Percentiles rank a stretch among this genome's conserved stretches.
These are phyloP conservation scores for Gymnopus androsaceus DNA, from an alignment of 1,284 basidiomycete species.

Conservation along the genomic window DNA sequence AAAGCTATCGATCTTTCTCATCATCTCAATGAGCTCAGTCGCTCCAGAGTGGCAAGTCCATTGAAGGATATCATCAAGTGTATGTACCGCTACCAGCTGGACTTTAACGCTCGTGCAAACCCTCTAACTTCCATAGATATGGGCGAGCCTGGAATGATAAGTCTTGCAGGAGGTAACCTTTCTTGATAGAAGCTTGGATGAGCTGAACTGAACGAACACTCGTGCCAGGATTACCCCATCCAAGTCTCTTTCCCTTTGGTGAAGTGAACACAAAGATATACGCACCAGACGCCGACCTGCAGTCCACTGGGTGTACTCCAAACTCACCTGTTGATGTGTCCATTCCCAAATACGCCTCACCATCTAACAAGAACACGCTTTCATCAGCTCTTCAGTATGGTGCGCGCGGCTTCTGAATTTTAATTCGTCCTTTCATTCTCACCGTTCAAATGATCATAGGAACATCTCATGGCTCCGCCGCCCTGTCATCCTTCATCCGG, in stretches of 20 bases:
- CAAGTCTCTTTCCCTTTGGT: constrained; percentile 16
- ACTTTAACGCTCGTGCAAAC: neutral
- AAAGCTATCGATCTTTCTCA: constrained; percentile 19
- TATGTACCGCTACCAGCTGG: neutral
- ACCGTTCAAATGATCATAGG: neutral
- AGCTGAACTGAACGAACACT: neutral
- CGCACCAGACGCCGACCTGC: constrained; percentile 5
- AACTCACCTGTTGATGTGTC: neutral
- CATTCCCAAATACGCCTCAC: constrained; percentile 10
- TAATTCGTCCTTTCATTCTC: neutral
- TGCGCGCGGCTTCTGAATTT: neutral
- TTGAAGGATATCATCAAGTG: constrained; percentile 19
- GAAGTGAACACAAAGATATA: constrained; percentile 6
- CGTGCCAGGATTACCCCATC: constrained; percentile 17
- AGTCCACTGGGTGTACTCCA: neutral
- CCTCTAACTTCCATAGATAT: constrained; percentile 3
- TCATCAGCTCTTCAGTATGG: constrained; percentile 15
- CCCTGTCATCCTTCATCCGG: constrained; percentile 12
- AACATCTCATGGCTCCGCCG: constrained; percentile 7
- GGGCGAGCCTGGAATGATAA: constrained; percentile 17
- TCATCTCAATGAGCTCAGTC: constrained; percentile 19
- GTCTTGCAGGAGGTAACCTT: constrained; percentile 18
- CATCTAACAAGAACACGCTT: constrained; percentile 11
- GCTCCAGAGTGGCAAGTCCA: constrained; percentile 16
- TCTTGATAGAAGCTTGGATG: neutral